Base-by-base conservation (phyloP, 2,329 filamentous ascomycete genomes). In the Apiospora saccharicola region DNA sequence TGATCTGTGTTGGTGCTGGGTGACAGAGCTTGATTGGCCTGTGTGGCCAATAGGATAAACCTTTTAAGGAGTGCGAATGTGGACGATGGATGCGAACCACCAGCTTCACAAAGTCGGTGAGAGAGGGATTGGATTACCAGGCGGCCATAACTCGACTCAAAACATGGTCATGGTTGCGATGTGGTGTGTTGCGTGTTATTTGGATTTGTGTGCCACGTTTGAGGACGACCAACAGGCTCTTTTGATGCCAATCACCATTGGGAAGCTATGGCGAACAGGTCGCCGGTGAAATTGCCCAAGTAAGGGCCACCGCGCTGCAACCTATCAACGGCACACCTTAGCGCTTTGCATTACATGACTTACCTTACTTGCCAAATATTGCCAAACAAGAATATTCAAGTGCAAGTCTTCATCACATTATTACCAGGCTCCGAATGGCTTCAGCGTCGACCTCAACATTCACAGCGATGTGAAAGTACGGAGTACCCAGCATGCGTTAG, bases 151-250 rank as follows among this genome's bases (percentile, higher is more conserved):
- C 57, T 64, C 57, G 22, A 64, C 57, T 64, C 57, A 64, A 41
- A 41, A n/a, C 57, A 64, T 64, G 57, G 57, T 64, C 34, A 64
- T 64, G 57, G 57, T 41, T 64, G 57, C 37, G 53, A 61, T 61
- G 57, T 64, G 57, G 57, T 64, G 57, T 64, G 57, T 34, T 64
- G 30, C 57, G 57, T 41, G 30, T 24, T 37, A 41, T 64, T 41
- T 41, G 57, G 34, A 64, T 64, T 41, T 64, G 57, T 37, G 34
- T 41, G 57, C 57, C 57, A 64, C 57, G 30, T 64, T 41, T 64
- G 34, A 6, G 30, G 30, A 64, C 26, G 26, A 57, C 51, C 26
- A 57, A 57, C 51, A 34, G 24, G 6, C 26, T 19, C 34, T 19
- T 30, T 37, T 19, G 30, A 64, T 64, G 22, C 57, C 34, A 64